These are phyloP conservation scores for Rhodotorula taiwanensis DNA, from an alignment of 768 basidiomycete genomes.

Conservation along the genomic window DNA sequence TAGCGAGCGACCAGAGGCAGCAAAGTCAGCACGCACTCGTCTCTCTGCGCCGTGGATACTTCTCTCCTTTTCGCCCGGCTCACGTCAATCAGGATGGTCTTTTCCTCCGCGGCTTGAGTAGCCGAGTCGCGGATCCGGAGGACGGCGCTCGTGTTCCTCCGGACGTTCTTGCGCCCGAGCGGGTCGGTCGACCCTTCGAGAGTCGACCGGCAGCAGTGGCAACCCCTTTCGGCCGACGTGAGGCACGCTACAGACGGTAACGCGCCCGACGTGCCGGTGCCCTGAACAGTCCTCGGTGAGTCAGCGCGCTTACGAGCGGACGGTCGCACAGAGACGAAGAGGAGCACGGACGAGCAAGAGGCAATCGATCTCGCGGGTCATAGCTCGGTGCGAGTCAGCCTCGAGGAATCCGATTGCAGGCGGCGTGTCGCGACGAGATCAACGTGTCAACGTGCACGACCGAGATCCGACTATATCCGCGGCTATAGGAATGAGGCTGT, in stretches of 20 bases:
- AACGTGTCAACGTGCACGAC: too few species aligned
- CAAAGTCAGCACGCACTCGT: neutral
- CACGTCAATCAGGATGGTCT: conserved; percentile 30
- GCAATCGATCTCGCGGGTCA: too few species aligned
- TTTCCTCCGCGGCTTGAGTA: neutral
- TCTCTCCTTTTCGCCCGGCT: too few species aligned
- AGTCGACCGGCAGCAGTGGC: conserved; percentile 54
- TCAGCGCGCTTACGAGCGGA: too few species aligned
- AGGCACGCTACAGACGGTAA: conserved; percentile 63
- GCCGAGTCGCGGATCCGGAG: conserved; percentile 48
- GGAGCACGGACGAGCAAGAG: too few species aligned
- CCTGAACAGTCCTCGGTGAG: conserved; percentile 4
- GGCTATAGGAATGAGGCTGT: too few species aligned
- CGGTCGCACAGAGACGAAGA: too few species aligned
- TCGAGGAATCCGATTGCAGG: too few species aligned
- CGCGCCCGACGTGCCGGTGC: conserved; percentile 48
- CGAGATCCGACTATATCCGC: too few species aligned
- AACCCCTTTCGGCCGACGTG: conserved; percentile 57
- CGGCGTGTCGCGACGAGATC: too few species aligned
- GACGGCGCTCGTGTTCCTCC: conserved; percentile 74
- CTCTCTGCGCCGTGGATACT: too few species aligned
- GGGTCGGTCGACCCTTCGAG: conserved; percentile 30
- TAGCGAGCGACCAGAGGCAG: conserved; percentile 46
- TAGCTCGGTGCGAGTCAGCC: too few species aligned
- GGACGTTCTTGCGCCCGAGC: conserved; percentile 55